Evolutionary conservation across 805 yeast genomes (phyloP), one percentile per base, ranked within the genome.

Genomic region (Huiozyma sinensis): DNA sequence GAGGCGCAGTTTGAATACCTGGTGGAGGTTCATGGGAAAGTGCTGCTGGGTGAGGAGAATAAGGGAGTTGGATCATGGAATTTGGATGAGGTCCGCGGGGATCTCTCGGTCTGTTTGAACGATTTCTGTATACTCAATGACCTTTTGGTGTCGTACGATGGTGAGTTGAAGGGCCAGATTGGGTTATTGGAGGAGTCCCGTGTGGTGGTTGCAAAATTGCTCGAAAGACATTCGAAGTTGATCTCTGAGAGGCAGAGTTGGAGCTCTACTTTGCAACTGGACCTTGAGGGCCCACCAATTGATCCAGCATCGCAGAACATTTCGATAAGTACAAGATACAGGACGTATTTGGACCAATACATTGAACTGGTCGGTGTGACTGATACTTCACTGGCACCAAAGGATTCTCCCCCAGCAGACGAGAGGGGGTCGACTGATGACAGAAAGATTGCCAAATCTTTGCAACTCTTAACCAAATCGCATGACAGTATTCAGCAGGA

Each of bases 21-120:
- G 24, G 48, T 45, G 2, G 46, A 28, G 6, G 44, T 51, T 3
- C 65, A 61, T 43, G 45, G 45, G 35, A 48, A 44, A 7, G 53
- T 56, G 1, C 40, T 61, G 39, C 39, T 13, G 5, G 46, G 39
- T 4, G 43, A 39, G 12, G 35, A 32, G 12, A 29, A 32, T 11
- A 31, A 39, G 33, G 33, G 36, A 13, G 52, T 53, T 34, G 53
- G 49, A 33, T 35, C 51, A 7, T 44, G 47, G 10, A 47, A 51
- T 28, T 37, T 61, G 38, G 52, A 52, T 33, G 47, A 39, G 10
- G 44, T 58, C 8, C 45, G 66, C 31, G 52, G 43, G 5, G 63
- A 60, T 44, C 55, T 61, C 31, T 40, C 47, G 33, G 52, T 56
- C 4, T 58, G 63, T 38, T 49, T 59, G 27, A 54, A 56, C 38